phyloP scores from a whole-genome alignment of 352 stramenopile species.

The Halophytophthora polymorphica region DNA sequence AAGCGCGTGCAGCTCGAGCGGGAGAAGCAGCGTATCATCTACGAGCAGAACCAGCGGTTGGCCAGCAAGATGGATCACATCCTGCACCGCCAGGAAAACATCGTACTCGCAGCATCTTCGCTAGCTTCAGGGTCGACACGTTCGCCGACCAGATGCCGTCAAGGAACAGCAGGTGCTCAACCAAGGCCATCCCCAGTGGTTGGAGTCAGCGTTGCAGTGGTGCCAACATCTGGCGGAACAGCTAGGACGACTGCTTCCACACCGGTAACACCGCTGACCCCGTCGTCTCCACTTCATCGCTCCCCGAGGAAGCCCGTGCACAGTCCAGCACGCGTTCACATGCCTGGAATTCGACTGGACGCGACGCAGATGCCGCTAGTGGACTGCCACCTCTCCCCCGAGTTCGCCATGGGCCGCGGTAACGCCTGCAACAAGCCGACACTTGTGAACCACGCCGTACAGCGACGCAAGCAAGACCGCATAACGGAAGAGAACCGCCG shows the following conservation, averaged over 20 bases:
- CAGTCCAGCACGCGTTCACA: slow-evolving; percentile 53
- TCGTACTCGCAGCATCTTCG: slow-evolving; percentile 39
- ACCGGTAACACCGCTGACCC: slow-evolving; percentile 9
- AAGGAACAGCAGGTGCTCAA: background rate
- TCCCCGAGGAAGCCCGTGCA: slow-evolving; percentile 29
- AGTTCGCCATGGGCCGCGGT: slow-evolving; percentile 52
- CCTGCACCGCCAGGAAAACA: slow-evolving; percentile 55
- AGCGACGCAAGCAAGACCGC: slow-evolving; percentile 40
- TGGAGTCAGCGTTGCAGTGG: slow-evolving; percentile 4
- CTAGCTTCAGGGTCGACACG: slow-evolving; percentile 5
- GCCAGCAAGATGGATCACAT: slow-evolving; percentile 76
- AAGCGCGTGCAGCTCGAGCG: slow-evolving; percentile 63
- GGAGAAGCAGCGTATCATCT: slow-evolving; percentile 63
- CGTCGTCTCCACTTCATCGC: slow-evolving; percentile 5
- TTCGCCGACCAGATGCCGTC: background rate
- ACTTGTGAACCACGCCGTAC: slow-evolving; percentile 57
- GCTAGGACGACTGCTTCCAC: background rate
- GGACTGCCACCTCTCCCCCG: slow-evolving; percentile 71
- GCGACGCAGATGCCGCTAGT: slow-evolving; percentile 65
- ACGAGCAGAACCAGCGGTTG: slow-evolving; percentile 65
- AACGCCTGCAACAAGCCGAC: slow-evolving; percentile 71
- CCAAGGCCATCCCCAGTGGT: slow-evolving; percentile 1
- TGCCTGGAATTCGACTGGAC: slow-evolving; percentile 67
- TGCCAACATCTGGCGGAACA: background rate
- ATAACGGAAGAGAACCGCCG: slow-evolving; percentile 70